Base-by-base conservation (phyloP, 768 basidiomycete species). In the Agrocybe chaxingu region DNA sequence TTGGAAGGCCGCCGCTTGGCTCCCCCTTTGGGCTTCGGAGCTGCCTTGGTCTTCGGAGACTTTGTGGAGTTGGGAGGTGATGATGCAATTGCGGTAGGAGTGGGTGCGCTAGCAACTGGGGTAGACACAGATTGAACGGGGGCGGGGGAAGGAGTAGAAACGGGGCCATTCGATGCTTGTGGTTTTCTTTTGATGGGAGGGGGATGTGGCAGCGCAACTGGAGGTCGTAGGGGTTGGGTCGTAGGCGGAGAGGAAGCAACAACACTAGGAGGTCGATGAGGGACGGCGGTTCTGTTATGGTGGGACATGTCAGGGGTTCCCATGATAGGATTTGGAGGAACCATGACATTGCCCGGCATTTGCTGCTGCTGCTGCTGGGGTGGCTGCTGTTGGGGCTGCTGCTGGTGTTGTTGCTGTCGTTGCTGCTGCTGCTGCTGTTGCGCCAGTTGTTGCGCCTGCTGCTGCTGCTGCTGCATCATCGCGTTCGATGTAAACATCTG, bases 1-100 rank as follows among this genome's bases (percentile, higher is more conserved):
- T 69, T 60, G 59, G 73, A 63, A 53, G 67, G 41, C 36, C 64
- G 61, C 8, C 69, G 68, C 43, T 72, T 68, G 4, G 62, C 59
- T 8, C 59, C 53, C 35, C 58, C 56, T 33, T 77, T 83, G 11
- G 73, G 49, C 65, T 80, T 87, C n/a, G 73, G 38, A 11, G 66
- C 47, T 1, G 71, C 60, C 62, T 81, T 88, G 46, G 64, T 64
- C 60, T 83, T 87, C 0, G 89, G 89, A 3, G 89, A 89, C 65
- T 84, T 89, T 4, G 84, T 38, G 1, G 85, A 80, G 4, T 76
- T 77, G 58, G 79, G 79, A 1, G 87, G 87, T 8, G 86, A 87
- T 32, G 78, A 73, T 19, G 74, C 73, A 18, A 75, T 70, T 12
- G 76, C 68, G 8, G 73, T 74, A 8, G 85, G 82, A 4, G 84